These are phyloP conservation scores for Carex kokanica DNA, from an alignment of 176 grass and related monocot species.

Conservation along the genomic window DNA sequence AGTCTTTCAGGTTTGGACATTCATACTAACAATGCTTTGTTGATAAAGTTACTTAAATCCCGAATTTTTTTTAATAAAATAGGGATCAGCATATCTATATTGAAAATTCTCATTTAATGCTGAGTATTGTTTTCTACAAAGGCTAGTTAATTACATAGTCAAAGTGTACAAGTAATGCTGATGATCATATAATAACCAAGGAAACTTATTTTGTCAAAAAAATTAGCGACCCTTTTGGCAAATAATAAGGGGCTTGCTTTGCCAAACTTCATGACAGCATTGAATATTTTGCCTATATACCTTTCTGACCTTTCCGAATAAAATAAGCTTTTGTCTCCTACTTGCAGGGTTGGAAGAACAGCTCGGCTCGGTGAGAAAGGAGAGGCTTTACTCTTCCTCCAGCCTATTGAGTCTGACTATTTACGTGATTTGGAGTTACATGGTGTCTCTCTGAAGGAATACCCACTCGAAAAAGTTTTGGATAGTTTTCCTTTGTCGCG, in stretches of 20 bases:
- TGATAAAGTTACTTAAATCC: background rate
- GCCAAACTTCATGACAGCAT: background rate
- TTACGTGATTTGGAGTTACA: conserved; percentile 76
- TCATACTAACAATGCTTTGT: background rate
- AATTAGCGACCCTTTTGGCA: background rate
- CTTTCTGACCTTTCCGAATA: conserved; percentile 2
- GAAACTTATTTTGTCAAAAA: background rate
- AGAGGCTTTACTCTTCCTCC: conserved; percentile 88
- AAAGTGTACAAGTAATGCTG: background rate
- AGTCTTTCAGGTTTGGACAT: background rate
- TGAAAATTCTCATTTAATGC: background rate
- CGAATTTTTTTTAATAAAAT: background rate
- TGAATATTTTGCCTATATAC: background rate
- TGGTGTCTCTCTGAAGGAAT: conserved; percentile 68
- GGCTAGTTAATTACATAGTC: background rate
- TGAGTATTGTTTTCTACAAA: background rate
- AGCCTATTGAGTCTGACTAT: conserved; percentile 87
- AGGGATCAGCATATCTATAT: background rate
- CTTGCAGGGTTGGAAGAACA: conserved; percentile 85
- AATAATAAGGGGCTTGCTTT: too few relatives aligned
- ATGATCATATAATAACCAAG: background rate
- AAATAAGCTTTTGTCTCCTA: background rate
- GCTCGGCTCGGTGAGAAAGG: conserved; percentile 87
- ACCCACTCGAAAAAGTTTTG: conserved; percentile 73
- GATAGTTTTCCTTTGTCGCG: conserved; percentile 50